These are phyloP conservation scores for Schizothecium vesticola DNA, from an alignment of 495 filamentous ascomycete genomes.

Conservation along the genomic window DNA sequence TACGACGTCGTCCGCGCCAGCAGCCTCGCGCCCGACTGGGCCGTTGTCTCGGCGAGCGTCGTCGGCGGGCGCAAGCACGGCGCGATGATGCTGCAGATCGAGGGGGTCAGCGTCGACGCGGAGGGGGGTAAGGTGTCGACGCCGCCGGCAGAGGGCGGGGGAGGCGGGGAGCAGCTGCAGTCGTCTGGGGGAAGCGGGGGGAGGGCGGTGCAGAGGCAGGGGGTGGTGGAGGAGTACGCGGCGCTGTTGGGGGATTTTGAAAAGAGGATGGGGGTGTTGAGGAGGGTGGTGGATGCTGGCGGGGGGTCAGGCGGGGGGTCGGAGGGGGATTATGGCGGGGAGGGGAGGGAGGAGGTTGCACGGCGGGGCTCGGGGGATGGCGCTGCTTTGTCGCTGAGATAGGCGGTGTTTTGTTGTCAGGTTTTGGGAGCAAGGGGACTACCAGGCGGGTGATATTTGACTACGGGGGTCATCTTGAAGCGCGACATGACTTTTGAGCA, in stretches of 20 bases:
- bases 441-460: not conserved
- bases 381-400: not conserved
- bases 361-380: not conserved
- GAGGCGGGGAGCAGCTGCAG: constrained; percentile 10
- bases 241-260: constrained; percentile 64
- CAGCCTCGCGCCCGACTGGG: constrained; percentile 44
- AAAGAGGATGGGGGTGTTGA: constrained; percentile 52
- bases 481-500: not conserved
- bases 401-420: not conserved
- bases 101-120: constrained; percentile 47
- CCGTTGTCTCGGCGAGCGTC: constrained; percentile 38
- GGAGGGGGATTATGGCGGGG: constrained; percentile 18
- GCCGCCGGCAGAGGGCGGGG: constrained; percentile 10
- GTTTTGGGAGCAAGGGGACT: not conserved
- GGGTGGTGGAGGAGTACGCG: constrained; percentile 37
- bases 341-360: not conserved
- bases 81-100: constrained; percentile 62
- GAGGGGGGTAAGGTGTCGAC: constrained; percentile 24
- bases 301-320: constrained; percentile 33
- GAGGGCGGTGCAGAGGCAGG: constrained; percentile 16
- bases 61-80: constrained; percentile 26
- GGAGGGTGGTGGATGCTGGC: constrained; percentile 43
- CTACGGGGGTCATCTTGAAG: not conserved
- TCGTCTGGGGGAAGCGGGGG: constrained; percentile 33
- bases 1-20: constrained; percentile 43